Conservation (phyloP, 176 grass and related monocot genomes). For the Urochloa ruziziensis region DNA sequence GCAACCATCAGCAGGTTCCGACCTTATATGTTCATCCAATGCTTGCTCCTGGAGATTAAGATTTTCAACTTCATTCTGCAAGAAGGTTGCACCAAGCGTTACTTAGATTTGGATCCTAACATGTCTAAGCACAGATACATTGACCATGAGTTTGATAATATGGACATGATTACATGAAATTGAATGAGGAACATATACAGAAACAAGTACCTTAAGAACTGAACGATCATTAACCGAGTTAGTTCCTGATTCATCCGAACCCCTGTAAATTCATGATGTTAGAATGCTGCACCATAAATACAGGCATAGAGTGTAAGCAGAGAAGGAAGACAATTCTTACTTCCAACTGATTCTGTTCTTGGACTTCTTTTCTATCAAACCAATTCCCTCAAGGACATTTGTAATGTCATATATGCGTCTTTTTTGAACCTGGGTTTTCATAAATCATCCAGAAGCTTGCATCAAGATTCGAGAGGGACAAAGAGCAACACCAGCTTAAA, state of each 20-base stretch:
- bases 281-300: constrained; percentile 36
- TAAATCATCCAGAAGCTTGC: constrained; percentile 29
- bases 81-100: constrained; percentile 23
- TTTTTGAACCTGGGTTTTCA: constrained; percentile 71
- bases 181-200: not conserved
- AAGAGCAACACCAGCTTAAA: constrained; percentile 14
- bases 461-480: constrained; percentile 11
- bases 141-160: not conserved
- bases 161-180: constrained; percentile 9
- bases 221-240: constrained; percentile 57
- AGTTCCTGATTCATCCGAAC: constrained; percentile 47
- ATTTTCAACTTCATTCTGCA: constrained; percentile 69
- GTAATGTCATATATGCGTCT: constrained; percentile 97
- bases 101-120: constrained; percentile 14
- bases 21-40: constrained; percentile 81
- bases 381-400: constrained; percentile 98
- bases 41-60: constrained; percentile 64
- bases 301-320: constrained; percentile 23
- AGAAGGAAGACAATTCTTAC: constrained; percentile 47
- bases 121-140: constrained; percentile 11
- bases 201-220: constrained; percentile 61
- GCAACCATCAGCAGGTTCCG: constrained; percentile 29
- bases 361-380: constrained; percentile 88
- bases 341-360: constrained; percentile 87
- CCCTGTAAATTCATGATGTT: constrained; percentile 47